Percentiles rank a stretch among this genome's conserved stretches.
Evolutionary conservation across 768 basidiomycete species (phyloP).

Genomic region (Amanita jacksonii): DNA sequence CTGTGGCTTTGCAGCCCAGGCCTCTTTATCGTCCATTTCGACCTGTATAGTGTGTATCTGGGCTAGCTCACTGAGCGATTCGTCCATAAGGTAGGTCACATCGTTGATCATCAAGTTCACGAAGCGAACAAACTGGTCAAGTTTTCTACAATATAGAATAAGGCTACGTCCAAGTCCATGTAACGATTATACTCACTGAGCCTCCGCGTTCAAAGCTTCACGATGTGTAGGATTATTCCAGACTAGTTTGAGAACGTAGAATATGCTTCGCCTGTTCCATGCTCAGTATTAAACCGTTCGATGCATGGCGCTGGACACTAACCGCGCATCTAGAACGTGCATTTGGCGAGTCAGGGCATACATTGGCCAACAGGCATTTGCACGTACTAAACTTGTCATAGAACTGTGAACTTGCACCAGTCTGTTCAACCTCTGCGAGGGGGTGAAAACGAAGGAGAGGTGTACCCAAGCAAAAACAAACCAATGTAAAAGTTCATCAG

Average conservation of each 20-base stretch:
- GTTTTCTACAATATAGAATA: conserved; percentile 41
- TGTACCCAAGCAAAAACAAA: conserved; percentile 23
- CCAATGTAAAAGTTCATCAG: conserved; percentile 94
- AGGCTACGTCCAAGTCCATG: not conserved
- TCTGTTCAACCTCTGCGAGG: conserved; percentile 84
- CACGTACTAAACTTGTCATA: conserved; percentile 93
- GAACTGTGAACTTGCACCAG: conserved; percentile 96
- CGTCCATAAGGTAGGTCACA: conserved; percentile 96
- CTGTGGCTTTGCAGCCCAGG: conserved; percentile 57
- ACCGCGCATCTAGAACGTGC: conserved; percentile 13
- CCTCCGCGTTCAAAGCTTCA: conserved; percentile 73
- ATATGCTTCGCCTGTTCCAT: conserved; percentile 64
- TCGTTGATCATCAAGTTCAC: conserved; percentile 99
- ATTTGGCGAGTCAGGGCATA: conserved; percentile 22
- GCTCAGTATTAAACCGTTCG: not conserved
- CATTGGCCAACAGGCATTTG: conserved; percentile 3
- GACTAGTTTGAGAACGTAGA: conserved; percentile 77
- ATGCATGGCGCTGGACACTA: not conserved
- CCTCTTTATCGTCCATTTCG: conserved; percentile 68
- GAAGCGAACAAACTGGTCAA: conserved; percentile 91
- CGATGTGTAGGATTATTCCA: conserved; percentile 90
- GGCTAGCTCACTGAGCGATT: conserved; percentile 80
- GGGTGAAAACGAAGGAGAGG: not conserved
- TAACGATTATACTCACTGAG: conserved; percentile 41
- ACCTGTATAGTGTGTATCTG: conserved; percentile 83